These are phyloP conservation scores for Acacia confusa DNA, from an alignment of 306 rosid species.

Conservation along the genomic window DNA sequence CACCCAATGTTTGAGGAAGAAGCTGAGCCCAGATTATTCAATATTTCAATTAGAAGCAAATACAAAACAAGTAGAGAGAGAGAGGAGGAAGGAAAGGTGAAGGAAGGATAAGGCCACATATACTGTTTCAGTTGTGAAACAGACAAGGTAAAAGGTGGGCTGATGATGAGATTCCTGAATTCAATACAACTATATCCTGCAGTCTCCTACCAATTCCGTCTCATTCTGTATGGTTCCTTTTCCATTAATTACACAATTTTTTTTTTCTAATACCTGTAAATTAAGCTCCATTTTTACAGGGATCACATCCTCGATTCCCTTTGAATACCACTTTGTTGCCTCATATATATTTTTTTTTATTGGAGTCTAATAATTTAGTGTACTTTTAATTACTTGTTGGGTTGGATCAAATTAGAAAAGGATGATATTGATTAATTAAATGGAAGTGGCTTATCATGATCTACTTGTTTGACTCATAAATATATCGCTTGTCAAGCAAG, in stretches of 20 bases:
- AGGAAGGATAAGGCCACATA: slow-evolving; percentile 32
- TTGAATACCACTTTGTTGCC: neutral
- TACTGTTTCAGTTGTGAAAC: slow-evolving; percentile 62
- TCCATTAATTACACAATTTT: neutral
- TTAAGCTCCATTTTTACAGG: neutral
- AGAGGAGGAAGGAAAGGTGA: slow-evolving; percentile 31
- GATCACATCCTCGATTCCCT: neutral
- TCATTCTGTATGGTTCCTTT: neutral
- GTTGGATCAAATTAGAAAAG: neutral
- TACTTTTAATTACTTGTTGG: neutral
- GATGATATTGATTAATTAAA: neutral
- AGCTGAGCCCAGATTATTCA: slow-evolving; percentile 32
- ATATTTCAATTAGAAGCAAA: slow-evolving; percentile 12
- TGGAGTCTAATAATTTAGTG: neutral
- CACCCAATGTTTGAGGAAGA: slow-evolving; percentile 28
- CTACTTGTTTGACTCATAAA: neutral
- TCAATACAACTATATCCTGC: slow-evolving; percentile 21
- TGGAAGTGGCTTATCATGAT: slow-evolving; percentile 29
- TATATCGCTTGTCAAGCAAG: slow-evolving; percentile 46
- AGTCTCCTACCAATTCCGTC: neutral
- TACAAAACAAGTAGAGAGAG: neutral
- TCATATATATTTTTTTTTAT: neutral
- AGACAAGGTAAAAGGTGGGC: slow-evolving; percentile 57
- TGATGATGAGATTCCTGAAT: slow-evolving; percentile 43
- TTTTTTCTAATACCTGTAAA: neutral